Evolutionary conservation across 805 yeast species (phyloP).

Genomic region (Cyberlindnera samutprakarnensis): DNA sequence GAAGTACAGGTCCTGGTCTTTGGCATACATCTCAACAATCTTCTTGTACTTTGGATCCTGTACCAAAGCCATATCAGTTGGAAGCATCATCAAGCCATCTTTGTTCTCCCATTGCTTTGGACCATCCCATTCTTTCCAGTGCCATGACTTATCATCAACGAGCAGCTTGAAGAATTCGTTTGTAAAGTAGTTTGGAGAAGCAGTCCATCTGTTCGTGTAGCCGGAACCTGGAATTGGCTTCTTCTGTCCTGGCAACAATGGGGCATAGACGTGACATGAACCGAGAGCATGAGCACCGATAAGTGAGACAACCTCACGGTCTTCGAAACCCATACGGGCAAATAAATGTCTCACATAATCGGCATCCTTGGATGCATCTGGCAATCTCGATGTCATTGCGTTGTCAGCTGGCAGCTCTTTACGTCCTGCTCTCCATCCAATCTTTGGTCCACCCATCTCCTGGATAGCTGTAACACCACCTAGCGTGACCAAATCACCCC

Average conservation of each 20-base stretch:
- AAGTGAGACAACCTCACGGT: conserved; percentile 65
- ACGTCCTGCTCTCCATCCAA: conserved; percentile 82
- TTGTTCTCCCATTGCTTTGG: conserved; percentile 54
- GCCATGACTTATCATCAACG: conserved; percentile 43
- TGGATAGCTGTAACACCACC: conserved; percentile 77
- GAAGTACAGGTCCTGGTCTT: conserved; percentile 54
- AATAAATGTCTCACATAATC: conserved; percentile 59
- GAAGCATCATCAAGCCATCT: conserved; percentile 77
- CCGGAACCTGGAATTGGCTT: conserved; percentile 46
- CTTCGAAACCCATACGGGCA: conserved; percentile 58
- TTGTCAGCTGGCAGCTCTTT: conserved; percentile 42
- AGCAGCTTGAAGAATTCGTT: conserved; percentile 65
- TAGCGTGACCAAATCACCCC: conserved; percentile 75
- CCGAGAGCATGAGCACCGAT: conserved; percentile 77
- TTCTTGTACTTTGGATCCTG: conserved; percentile 50
- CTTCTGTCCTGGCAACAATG: conserved; percentile 16
- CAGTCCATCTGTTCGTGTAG: conserved; percentile 88
- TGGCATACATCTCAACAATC: conserved; percentile 64
- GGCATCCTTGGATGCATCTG: conserved; percentile 62
- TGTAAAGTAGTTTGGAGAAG: conserved; percentile 63
- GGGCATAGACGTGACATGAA: conserved; percentile 52
- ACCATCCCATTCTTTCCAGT: conserved; percentile 51
- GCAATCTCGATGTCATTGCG: conserved; percentile 65
- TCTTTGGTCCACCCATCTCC: conserved; percentile 69
- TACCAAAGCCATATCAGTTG: conserved; percentile 68